Evolutionary conservation across 768 basidiomycete species (phyloP), one percentile per base, ranked within the genome.

Genomic region (Naganishia vishniacii): DNA sequence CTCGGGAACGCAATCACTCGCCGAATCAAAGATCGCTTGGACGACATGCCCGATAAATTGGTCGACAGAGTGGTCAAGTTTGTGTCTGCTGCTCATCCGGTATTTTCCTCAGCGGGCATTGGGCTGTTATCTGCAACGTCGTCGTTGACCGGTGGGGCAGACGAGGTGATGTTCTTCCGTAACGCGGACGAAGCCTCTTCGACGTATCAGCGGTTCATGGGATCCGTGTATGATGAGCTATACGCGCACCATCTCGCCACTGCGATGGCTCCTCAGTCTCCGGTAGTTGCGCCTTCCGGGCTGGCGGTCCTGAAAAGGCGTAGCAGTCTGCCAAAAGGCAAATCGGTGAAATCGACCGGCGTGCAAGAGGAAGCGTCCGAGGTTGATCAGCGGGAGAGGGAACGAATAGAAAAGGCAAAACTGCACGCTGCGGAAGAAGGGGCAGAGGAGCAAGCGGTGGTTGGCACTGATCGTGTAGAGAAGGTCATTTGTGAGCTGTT

Each of bases 201-300:
- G n/a, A 77, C 75, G 47, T 79, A 91, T 61, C 91, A 93, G 74
- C 82, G 83, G 44, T 88, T 94, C 70, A 88, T 88, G 72, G 76
- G 78, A 5, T 75, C 78, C 4, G 75, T 91, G 18, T 88, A 89
- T 68, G 83, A 84, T 48, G 87, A 88, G 68, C 71, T 89, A 64
- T 73, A 74, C 3, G 63, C 67, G 1, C 68, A 73, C 37, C 73
- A 66, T 60, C 67, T 82, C 28, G 71, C 77, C 4, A 66, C 69
- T 23, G 68, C 63, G 44, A 23, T 42, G 25, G 31, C 42, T 78
- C 78, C 18, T 79, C 79, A 61, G 79, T 77, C 53, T 78, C 79
- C 25, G 6, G 20, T 78, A 70, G 53, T 56, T 20, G 18, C 32
- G 4, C 28, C 34, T 8, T 61, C 59, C 11, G 60, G 20, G 16